Base-by-base conservation (phyloP, 176 grass and related monocot species). In the Rhipidocladum racemiflorum region DNA sequence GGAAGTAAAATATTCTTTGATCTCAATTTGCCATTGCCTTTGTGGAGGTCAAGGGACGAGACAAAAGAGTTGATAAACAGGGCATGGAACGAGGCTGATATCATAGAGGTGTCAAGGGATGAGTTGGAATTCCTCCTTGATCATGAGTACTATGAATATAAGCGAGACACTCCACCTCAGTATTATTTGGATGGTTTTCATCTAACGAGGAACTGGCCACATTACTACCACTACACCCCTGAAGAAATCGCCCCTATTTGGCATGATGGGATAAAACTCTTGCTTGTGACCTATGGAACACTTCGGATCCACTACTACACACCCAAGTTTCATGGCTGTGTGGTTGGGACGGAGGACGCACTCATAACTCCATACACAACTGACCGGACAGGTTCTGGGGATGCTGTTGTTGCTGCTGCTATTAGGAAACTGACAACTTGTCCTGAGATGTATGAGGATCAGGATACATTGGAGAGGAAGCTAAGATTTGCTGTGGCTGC, bases 121-220 rank as follows among this genome's bases (percentile, higher is more conserved):
- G 95, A 97, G 84, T 43, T 97, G 14, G 95, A 97, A 66, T 97
- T 97, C 84, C 92, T 97, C 65, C 85, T 97, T 50, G 88, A 97
- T 70, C 92, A 97, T 29, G 84, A 94, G 59, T 91, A 94, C 50
- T 97, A 92, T 45, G 78, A 87, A 70, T 71, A 77, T 85, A 94
- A 97, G 80, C 78, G 95, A 50, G 83, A 82, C 16, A 87, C 87
- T 44, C 88, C 81, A n/a, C 95, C 92, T 78, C 92, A 94, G 75
- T 94, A 97, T 79, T 97, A 91, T 72, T 77, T 87, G 30, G 95
- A 94, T 68, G 80, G 85, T 46, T 85, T 85, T 67, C 86, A 92
- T 74, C 79, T 89, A 46, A 94, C 81, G 5, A 91, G 91, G 83
- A 90, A 88, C 38, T 71, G 80, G 68, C 68, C 90, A 59, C 57